Evolutionary conservation across 495 filamentous ascomycete genomes (phyloP), one percentile per base, ranked within the genome.

Genomic region (Lophiotrema nucula): DNA sequence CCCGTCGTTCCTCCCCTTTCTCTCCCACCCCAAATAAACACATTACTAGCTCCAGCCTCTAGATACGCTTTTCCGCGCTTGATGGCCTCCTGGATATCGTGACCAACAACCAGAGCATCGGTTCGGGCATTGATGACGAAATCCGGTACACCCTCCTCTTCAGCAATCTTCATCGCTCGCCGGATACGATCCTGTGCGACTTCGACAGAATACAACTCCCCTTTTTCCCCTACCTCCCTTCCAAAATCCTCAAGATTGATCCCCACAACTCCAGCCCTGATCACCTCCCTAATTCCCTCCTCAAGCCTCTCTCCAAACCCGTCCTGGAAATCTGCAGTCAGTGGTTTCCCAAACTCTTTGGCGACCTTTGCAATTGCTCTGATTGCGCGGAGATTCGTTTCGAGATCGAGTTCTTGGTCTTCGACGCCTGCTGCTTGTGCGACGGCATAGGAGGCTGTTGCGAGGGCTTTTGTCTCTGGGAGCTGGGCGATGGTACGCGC

Each of bases 371-470:
- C 50, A 23, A 66, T 42, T 25, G 27, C 48, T 13, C 38, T 33
- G 28, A 70, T 56, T 6, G 69, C 67, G 2, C 56, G 37, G 11
- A 79, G 47, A 50, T 78, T 73, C 0, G 50, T 47, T 10, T 72
- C 47, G 10, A 74, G 67, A 0, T 69, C 72, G 18, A 85, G 70
- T 6, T 71, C 58, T 6, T 69, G 63, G 65, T 83, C 80, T 1
- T 68, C 47, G 11, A 73, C 59, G 31, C 76, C 77, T 26, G 67
- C 64, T 2, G 71, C 60, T 13, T 67, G 64, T 1, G 81, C 78
- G 23, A 83, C 67, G 13, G 79, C 77, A 58, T 69, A 79, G 54
- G 74, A 78, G 1, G 76, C 77, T n/a, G 80, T 81, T 18, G 79
- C 81, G 23, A 83, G 66, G 49, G 80, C 81, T 28, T 69, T 65